phyloP scores from a whole-genome alignment of 2,329 filamentous ascomycete genomes.

The Alternaria hordeiaustralica region DNA sequence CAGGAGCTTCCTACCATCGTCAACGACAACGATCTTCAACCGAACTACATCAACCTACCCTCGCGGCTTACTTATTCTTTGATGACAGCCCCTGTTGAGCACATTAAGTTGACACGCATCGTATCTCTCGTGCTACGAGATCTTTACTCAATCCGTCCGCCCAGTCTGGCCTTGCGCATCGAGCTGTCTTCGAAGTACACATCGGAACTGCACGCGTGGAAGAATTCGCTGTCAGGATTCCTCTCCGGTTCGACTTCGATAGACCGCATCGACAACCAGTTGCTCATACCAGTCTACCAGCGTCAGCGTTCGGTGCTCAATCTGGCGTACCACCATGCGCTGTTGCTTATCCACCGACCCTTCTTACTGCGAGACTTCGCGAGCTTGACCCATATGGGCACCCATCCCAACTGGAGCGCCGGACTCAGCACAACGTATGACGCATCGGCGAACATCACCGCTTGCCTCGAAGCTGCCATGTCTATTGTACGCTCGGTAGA shows the following conservation, averaged over 20 bases:
- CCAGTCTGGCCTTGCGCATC: constrained; percentile 39
- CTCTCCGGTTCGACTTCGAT: constrained; percentile 49
- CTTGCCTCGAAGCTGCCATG: constrained; percentile 58
- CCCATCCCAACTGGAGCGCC: constrained; percentile 23
- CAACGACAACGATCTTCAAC: constrained; percentile 42
- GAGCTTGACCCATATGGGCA: constrained; percentile 39
- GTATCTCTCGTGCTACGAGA: constrained; percentile 54
- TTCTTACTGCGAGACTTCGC: constrained; percentile 58
- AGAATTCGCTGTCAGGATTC: constrained; percentile 53
- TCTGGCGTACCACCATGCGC: constrained; percentile 62
- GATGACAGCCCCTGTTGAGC: constrained; percentile 56
- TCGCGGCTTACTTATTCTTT: constrained; percentile 43
- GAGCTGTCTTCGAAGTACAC: constrained; percentile 53
- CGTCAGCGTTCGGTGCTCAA: constrained; percentile 62
- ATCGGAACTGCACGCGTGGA: constrained; percentile 54
- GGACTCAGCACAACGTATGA: constrained; percentile 16
- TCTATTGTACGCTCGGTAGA: constrained; percentile 55
- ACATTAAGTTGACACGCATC: constrained; percentile 55
- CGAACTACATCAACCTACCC: constrained; percentile 35
- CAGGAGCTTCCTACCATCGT: constrained; percentile 47
- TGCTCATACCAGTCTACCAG: constrained; percentile 58
- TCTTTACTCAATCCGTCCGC: constrained; percentile 51
- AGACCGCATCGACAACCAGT: constrained; percentile 48
- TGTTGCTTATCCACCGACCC: constrained; percentile 63
- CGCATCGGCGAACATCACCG: constrained; percentile 46